These are phyloP conservation scores for Populus tomentosa DNA, from an alignment of 441 rosid genomes.

Conservation along the genomic window DNA sequence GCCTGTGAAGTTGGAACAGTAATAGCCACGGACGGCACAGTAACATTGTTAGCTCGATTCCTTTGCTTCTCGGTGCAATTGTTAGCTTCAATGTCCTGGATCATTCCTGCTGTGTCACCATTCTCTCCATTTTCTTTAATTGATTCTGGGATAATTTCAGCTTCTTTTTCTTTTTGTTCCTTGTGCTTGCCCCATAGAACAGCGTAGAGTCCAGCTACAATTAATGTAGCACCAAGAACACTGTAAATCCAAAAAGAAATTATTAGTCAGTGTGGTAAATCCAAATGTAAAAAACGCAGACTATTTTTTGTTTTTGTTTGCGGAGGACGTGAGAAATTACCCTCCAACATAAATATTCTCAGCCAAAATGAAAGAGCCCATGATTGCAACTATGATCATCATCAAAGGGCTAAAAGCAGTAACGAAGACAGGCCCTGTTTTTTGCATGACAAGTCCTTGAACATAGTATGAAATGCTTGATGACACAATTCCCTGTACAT, in stretches of 20 bases:
- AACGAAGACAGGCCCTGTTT: slow-evolving; percentile 72
- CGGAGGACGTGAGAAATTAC: slow-evolving; percentile 25
- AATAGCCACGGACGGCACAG: background rate
- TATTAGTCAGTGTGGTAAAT: background rate
- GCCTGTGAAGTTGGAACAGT: slow-evolving; percentile 12
- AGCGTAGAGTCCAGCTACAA: slow-evolving; percentile 38
- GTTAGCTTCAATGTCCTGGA: background rate
- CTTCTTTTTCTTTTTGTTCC: slow-evolving; percentile 33
- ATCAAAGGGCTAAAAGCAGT: slow-evolving; percentile 80
- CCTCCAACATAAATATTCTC: slow-evolving; percentile 71
- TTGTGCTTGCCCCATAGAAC: slow-evolving; percentile 51
- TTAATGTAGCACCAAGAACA: slow-evolving; percentile 32
- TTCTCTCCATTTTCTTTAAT: background rate
- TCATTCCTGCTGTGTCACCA: background rate
- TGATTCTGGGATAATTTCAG: slow-evolving; percentile 22
- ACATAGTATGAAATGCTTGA: slow-evolving; percentile 81
- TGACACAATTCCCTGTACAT: slow-evolving; percentile 65
- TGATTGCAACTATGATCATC: slow-evolving; percentile 70
- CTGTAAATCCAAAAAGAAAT: slow-evolving; percentile 17
- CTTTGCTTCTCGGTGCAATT: slow-evolving; percentile 19
- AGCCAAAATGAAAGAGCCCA: slow-evolving; percentile 66
- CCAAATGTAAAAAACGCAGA: background rate
- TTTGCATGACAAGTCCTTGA: slow-evolving; percentile 67
- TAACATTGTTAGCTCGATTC: background rate
- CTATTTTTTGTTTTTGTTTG: background rate